Conservation (phyloP, 1,139 yeast species). For the Hyphopichia pseudoburtonii region DNA sequence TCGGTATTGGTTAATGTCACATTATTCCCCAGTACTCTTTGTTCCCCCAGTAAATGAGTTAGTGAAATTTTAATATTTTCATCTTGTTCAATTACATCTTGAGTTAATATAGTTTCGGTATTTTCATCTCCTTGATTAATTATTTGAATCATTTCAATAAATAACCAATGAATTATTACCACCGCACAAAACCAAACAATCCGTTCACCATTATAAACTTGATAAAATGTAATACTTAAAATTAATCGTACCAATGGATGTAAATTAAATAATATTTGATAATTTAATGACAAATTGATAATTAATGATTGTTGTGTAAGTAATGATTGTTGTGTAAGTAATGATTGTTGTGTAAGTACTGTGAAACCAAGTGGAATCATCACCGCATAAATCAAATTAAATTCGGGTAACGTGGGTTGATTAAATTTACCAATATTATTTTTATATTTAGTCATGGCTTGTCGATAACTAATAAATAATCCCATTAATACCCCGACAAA, state of each 20-base stretch:
- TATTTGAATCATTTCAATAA: constrained; percentile 24
- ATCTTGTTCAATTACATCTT: constrained; percentile 19
- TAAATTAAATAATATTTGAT: constrained; percentile 34
- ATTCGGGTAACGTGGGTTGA: constrained; percentile 35
- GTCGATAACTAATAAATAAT: constrained; percentile 27
- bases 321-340: no score
- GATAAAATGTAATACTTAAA: constrained; percentile 29
- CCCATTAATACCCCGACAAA: constrained; percentile 34
- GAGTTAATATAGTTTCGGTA: constrained; percentile 14
- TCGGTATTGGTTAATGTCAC: constrained; percentile 34
- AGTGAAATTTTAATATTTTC: constrained; percentile 12
- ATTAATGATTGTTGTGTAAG: constrained; percentile 29
- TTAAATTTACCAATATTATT: constrained; percentile 11
- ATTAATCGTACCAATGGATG: constrained; percentile 30
- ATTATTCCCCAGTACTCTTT: constrained; percentile 15
- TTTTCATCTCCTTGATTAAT: constrained; percentile 28
- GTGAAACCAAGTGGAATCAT: constrained; percentile 31
- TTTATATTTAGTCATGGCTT: constrained; percentile 16
- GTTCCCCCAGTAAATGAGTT: constrained; percentile 11
- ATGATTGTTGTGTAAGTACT: constrained; percentile 20
- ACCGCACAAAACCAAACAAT: constrained; percentile 21
- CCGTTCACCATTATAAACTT: constrained; percentile 28
- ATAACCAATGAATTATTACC: constrained; percentile 23
- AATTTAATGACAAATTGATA: constrained; percentile 37
- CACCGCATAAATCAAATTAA: constrained; percentile 36